These are phyloP conservation scores for Chaetomium strumarium DNA, from an alignment of 2,329 filamentous ascomycete genomes.

Conservation along the genomic window DNA sequence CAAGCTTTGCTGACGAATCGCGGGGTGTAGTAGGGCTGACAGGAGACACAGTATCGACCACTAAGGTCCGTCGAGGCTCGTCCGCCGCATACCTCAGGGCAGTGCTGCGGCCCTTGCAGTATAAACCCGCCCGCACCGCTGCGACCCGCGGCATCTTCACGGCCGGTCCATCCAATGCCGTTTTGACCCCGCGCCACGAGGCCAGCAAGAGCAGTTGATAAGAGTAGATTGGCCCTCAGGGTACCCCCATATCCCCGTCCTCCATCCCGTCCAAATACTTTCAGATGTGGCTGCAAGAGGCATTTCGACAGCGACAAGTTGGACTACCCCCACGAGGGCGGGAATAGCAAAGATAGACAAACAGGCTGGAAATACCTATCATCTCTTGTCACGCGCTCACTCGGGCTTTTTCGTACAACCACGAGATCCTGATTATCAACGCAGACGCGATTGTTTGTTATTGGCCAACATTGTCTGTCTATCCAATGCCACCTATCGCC, in stretches of 20 bases:
- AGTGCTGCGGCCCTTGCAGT: conserved; percentile 2
- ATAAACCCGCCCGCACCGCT: conserved; percentile 6
- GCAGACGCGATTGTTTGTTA: neutral
- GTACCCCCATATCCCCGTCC: neutral
- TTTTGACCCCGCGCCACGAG: conserved; percentile 14
- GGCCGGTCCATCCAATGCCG: conserved; percentile 13
- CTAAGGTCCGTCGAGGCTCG: conserved; percentile 10
- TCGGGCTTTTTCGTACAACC: neutral
- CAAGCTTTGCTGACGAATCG: conserved; percentile 24
- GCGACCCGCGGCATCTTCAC: conserved; percentile 11
- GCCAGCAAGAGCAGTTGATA: conserved; percentile 1
- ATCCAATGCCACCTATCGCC: neutral
- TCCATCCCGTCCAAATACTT: neutral
- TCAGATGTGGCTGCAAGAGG: neutral
- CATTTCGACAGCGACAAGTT: neutral
- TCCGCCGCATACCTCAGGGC: neutral
- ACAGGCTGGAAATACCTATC: neutral
- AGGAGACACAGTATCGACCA: conserved; percentile 26
- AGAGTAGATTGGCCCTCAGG: conserved; percentile 4
- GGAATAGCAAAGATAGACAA: neutral
- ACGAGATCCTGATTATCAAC: neutral
- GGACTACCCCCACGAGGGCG: neutral
- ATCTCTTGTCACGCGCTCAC: neutral
- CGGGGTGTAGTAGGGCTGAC: conserved; percentile 25
- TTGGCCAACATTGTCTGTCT: neutral